Base-by-base conservation (phyloP, 768 basidiomycete species). In the Suillus clintonianus region DNA sequence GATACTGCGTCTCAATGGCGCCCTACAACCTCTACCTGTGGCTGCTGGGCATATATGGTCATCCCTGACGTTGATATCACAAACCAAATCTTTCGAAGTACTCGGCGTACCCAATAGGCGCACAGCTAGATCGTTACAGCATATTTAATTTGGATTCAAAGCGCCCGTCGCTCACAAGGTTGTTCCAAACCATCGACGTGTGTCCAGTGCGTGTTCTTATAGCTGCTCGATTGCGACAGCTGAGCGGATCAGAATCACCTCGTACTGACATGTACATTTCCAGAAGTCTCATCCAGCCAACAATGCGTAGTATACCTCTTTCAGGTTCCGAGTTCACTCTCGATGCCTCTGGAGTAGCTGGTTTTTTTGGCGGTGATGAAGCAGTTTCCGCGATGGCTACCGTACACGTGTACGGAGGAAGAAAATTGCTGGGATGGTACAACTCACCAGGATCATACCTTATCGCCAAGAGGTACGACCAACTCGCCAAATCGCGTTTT, bases 301-400 rank as follows among this genome's bases (percentile, higher is more conserved):
- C 69, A 27, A 65, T 71, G 65, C 57, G 59, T 13, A 8, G 39
- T 3, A 19, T 57, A 24, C 45, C 69, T 13, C 62, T 74, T 24
- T 65, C 68, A 42, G 59, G 55, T 13, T 69, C 73, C 45, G 34
- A 37, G 1, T 76, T 74, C 58, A 68, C 65, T 19, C 76, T 77
- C 1, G 70, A 76, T 42, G 69, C 72, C 2, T 72, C 73, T 41
- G 77, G 78, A 32, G 71, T 80, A 9, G 78, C 77, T 0, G 77
- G 78, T 15, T 71, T 79, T 56, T 72, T 79, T 37, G 78, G 78
- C 36, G 78, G 78, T 11, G 77, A 78, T 14, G 78, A 79, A 43
- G 78, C 78, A 8, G 70, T 80, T 6, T 72, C 79, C 1, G 76
- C 79, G 24, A 79, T 80, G 74, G 71, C 73, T 1, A 77, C 77